phyloP scores from a whole-genome alignment of 768 basidiomycete species.

The Rhizopogon vinicolor region DNA sequence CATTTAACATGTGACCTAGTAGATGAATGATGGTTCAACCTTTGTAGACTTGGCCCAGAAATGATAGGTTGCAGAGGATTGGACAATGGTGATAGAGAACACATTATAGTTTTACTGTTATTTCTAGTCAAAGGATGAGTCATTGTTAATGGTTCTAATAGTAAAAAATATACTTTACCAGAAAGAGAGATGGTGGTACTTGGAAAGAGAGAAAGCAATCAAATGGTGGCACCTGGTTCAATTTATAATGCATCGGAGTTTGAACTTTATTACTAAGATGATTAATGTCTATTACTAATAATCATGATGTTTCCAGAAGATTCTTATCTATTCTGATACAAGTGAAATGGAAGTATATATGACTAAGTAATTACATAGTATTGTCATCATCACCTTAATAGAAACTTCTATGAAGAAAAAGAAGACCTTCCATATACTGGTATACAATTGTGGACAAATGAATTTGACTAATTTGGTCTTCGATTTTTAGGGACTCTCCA shows the following conservation, averaged over 20 bases:
- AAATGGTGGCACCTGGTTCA: neutral
- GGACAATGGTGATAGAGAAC: neutral
- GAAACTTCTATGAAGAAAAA: no score
- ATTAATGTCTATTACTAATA: neutral
- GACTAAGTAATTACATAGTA: neutral
- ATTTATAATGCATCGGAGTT: neutral
- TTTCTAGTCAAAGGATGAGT: neutral
- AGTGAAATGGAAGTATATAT: neutral
- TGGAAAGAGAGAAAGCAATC: neutral
- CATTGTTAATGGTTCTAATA: neutral
- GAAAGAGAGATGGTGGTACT: neutral
- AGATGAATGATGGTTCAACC: neutral
- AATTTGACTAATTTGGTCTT: no score
- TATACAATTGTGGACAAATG: no score
- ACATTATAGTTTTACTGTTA: no score
- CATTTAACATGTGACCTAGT: neutral
- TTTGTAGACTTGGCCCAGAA: neutral
- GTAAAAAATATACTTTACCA: no score
- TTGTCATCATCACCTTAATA: no score
- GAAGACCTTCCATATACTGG: no score
- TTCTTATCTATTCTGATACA: neutral
- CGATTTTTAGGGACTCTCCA: no score
- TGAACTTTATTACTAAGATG: neutral
- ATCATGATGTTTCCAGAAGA: neutral
- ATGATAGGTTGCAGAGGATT: neutral